These are phyloP conservation scores for Vanilla planifolia DNA, from an alignment of 106 monocot genomes.

Conservation along the genomic window DNA sequence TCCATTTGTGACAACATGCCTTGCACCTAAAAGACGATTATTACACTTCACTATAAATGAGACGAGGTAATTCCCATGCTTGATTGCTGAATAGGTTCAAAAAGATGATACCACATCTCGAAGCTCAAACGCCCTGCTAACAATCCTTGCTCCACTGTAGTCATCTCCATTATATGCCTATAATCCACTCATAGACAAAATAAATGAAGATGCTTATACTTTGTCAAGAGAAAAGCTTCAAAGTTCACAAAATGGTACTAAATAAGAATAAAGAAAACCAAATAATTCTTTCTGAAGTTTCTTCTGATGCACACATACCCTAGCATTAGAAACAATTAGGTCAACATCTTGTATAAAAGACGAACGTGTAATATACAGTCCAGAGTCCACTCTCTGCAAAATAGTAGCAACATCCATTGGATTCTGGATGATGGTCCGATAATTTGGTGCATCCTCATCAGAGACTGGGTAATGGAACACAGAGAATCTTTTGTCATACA, in stretches of 20 bases:
- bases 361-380: conserved; percentile 62
- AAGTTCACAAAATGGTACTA: not conserved
- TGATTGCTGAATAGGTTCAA: not conserved
- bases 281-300: not conserved
- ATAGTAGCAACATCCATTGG: conserved; percentile 97
- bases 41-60: not conserved
- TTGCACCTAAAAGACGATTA: conserved; percentile 49
- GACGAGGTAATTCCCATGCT: not conserved
- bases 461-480: conserved; percentile 87
- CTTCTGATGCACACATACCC: conserved; percentile 31
- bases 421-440: conserved; percentile 77
- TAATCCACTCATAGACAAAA: not conserved
- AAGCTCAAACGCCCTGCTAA: conserved; percentile 94
- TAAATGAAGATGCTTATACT: not conserved
- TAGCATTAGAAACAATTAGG: conserved; percentile 89
- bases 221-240: not conserved
- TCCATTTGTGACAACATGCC: conserved; percentile 99
- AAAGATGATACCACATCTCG: conserved; percentile 69
- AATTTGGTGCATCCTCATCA: conserved; percentile 92
- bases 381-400: conserved; percentile 84
- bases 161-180: conserved; percentile 96
- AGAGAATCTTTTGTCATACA: conserved; percentile 85
- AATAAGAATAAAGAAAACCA: not conserved
- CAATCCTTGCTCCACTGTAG: conserved; percentile 85
- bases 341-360: conserved; percentile 78